Base-by-base conservation (phyloP, 352 stramenopile species). In the Globisporangium splendens region DNA sequence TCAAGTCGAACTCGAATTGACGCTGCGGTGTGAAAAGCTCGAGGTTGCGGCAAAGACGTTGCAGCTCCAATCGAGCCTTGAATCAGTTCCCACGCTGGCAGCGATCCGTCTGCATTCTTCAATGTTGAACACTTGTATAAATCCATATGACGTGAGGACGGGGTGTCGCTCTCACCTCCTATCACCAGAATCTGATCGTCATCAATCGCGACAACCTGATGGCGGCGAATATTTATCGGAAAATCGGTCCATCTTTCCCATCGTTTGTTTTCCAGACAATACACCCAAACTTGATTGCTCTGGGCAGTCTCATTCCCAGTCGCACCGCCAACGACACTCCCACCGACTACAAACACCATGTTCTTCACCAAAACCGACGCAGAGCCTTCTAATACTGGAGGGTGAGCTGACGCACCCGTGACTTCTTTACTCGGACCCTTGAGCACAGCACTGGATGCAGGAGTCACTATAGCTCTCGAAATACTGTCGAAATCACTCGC, bases 241-340 rank as follows among this genome's bases (percentile, higher is more conserved):
- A 96, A 91, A 57, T 93, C 81, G 0, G 78, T 59, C 86, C 86
- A 96, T 17, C 68, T 72, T 39, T 91, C 84, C 86, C 86, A 96
- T 3, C 39, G 65, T 38, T 80, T 77, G 18, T 54, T 62, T 18
- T 80, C 66, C 18, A 68, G 63, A 50, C 86, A 66, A 50, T 83
- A 92, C 24, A 78, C 58, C 86, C 84, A 94, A 2, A 94, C 83
- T 54, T 89, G 71, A 41, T 56, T 56, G 48, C 50, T 51, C 12
- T 55, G 7, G 3, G 20, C 33, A 7, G 24, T 50, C 3, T 64
- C 47, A 12, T 59, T 38, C 11, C 50, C 64, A 8, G 11, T 33
- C 12, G 21, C 13, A 13, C 35, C 21, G 21, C 61, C 59, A 14
- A 65, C 62, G 55, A 77, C 10, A 18, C 69, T 77, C 0, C 86